Percentiles rank a stretch among this genome's conserved stretches.
Evolutionary conservation across 495 filamentous ascomycete species (phyloP).

Genomic region (Neurospora sp.): DNA sequence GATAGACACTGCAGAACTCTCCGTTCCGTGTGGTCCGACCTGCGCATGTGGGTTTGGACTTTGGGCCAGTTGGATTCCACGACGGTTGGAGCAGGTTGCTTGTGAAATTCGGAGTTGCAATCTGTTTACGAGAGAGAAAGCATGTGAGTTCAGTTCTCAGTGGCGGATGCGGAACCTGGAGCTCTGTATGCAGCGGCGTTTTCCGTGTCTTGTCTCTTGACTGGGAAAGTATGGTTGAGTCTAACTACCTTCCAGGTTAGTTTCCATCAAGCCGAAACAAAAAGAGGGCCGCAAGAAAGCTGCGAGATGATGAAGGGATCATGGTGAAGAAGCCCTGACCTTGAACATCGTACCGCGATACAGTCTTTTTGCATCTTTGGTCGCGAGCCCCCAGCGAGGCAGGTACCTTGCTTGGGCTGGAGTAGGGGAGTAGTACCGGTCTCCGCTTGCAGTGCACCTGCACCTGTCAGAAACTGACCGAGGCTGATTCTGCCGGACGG

Average conservation of each 20-base stretch:
- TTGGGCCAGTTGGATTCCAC: not conserved
- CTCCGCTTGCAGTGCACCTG: not conserved
- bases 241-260: not conserved
- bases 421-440: not conserved
- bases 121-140: not conserved
- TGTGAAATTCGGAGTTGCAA: not conserved
- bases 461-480: not conserved
- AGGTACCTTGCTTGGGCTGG: not conserved
- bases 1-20: not conserved
- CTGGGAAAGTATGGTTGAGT: not conserved
- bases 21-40: not conserved
- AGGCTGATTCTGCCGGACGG: not conserved
- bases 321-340: not conserved
- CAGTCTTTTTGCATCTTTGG: not conserved
- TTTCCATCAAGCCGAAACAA: not conserved
- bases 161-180: not conserved
- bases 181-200: not conserved
- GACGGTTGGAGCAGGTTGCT: not conserved
- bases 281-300: not conserved
- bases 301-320: not conserved
- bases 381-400: not conserved
- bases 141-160: not conserved
- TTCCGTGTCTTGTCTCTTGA: not conserved
- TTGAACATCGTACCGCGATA: not conserved
- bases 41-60: not conserved